Percentiles rank a stretch among this genome's conserved stretches.
Evolutionary conservation across 192 early-diverging fungal genomes (phyloP).

Genomic region (Neocallimastix lanati): DNA sequence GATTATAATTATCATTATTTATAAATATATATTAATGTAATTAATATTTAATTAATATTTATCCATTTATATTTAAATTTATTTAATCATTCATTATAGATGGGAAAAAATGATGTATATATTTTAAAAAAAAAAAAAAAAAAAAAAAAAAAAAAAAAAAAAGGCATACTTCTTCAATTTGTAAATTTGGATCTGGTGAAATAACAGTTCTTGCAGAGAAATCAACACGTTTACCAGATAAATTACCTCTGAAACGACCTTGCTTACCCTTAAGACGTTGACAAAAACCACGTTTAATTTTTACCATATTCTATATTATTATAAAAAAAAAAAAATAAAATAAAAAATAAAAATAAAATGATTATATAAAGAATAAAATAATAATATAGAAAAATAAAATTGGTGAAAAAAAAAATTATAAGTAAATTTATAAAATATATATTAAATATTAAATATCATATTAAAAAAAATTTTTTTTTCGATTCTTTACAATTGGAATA

Average conservation of each 20-base stretch:
- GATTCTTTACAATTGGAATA: constrained; percentile 16
- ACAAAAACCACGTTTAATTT: constrained; percentile 65
- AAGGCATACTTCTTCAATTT: constrained; percentile 70
- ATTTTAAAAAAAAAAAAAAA: too few species aligned
- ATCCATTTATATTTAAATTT: constrained; percentile 6
- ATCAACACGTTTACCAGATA: constrained; percentile 98
- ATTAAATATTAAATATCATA: too few species aligned
- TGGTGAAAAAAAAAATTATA: constrained; percentile 7
- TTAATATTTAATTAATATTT: too few species aligned
- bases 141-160: too few species aligned
- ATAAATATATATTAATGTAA: too few species aligned
- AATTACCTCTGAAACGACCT: constrained; percentile 94
- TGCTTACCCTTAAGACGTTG: constrained; percentile 98
- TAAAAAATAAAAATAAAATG: neutral
- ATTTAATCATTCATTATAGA: too few species aligned
- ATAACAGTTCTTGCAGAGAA: constrained; percentile 98
- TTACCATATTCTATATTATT: constrained; percentile 16
- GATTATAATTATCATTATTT: too few species aligned
- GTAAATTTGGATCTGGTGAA: constrained; percentile 94
- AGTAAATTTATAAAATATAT: constrained; percentile 7
- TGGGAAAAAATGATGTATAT: too few species aligned
- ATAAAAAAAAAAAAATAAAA: neutral
- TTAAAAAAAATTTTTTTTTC: too few species aligned
- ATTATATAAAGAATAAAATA: constrained; percentile 2
- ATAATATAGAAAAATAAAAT: constrained; percentile 27